Conservation (phyloP, 139 green algal species). For the Volvox reticuliferus region DNA sequence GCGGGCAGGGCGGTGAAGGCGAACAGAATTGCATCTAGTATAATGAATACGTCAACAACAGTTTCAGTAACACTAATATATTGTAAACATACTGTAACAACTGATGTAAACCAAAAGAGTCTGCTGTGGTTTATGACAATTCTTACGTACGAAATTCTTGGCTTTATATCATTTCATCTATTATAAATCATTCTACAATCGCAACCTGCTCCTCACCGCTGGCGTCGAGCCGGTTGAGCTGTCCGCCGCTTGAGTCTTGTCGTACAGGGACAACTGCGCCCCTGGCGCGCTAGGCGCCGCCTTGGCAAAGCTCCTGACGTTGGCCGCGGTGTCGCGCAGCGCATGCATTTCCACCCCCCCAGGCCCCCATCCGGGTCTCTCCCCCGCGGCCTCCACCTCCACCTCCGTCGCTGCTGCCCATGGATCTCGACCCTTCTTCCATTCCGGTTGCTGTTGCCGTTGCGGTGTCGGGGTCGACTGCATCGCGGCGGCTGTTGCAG, state of each 20-base stretch:
- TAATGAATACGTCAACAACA: too few species aligned
- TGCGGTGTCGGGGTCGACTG: too few species aligned
- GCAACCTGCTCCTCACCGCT: neutral
- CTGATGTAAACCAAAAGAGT: too few species aligned
- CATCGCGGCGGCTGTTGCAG: too few species aligned
- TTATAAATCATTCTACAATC: neutral
- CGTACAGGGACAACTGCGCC: conserved; percentile 13
- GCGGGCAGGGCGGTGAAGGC: too few species aligned
- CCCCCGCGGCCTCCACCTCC: neutral
- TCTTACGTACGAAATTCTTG: too few species aligned
- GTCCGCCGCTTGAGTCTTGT: neutral
- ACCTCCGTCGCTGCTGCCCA: neutral
- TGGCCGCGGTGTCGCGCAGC: neutral
- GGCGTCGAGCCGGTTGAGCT: neutral
- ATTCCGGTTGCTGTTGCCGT: neutral
- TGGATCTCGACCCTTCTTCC: neutral
- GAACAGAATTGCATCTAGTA: too few species aligned
- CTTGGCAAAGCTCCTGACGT: neutral
- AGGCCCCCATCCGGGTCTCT: neutral
- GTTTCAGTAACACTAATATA: too few species aligned
- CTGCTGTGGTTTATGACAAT: too few species aligned
- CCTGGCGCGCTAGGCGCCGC: too few species aligned
- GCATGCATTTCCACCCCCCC: neutral
- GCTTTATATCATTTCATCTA: neutral
- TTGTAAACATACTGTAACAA: too few species aligned